Base-by-base conservation (phyloP, 2,329 filamentous ascomycete genomes). In the Madurella mycetomatis region DNA sequence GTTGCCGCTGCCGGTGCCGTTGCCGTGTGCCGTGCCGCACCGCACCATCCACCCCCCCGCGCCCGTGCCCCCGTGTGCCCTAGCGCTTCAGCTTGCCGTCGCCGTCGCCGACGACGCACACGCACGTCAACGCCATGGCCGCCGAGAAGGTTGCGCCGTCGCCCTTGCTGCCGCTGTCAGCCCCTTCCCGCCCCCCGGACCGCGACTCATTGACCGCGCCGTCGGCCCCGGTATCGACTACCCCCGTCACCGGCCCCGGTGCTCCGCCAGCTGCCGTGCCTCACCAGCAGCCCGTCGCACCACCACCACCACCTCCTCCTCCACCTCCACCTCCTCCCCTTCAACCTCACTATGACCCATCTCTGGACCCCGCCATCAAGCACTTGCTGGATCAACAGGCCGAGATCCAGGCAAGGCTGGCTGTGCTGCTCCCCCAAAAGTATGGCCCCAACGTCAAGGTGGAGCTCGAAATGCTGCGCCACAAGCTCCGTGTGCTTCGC, bases 401-500 rank as follows among this genome's bases (percentile, higher is more conserved):
- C 63, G 76, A 78, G 58, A 77, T 80, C 62, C 75, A 79, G 62
- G 72, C 77, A 58, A 75, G 74, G 64, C 71, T 81, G 50, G 72
- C 75, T 53, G 70, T 71, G 55, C 67, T 81, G 46, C 70, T 80
- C 15, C 74, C 76, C 51, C 69, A 70, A 60, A 76, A 74, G 59
- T 74, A 77, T 68, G 72, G 72, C 46, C 71, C 74, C 49, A 75
- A 80, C 64, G 67, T 74, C 60, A 73, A 72, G 57, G 59, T 73
- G 47, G 80, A 83, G 69, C 69, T 81, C 30, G 72, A 74, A 49
- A 80, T 82, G 76, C 69, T 84, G 62, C 78, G 76, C 55, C 74
- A 80, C 67, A 83, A 83, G 67, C 69, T 77, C 52, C 74, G 72
- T 54, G 72, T 75, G 42, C 69, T 83, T 53, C 73, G 77, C 61